Base-by-base conservation (phyloP, 345 rosid species). In the Gossypium australe region DNA sequence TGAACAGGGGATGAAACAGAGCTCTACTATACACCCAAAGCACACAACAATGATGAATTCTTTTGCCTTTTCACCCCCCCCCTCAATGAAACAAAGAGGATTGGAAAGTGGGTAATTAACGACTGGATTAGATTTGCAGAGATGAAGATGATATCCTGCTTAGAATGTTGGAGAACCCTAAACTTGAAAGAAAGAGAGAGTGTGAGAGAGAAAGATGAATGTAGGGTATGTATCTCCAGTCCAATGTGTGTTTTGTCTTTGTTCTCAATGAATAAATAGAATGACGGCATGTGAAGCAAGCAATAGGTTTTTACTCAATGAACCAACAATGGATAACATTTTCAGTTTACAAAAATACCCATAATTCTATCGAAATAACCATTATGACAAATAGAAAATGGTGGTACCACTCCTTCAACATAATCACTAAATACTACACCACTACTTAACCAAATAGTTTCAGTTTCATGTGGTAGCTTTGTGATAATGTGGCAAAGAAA, bases 201-300 rank as follows among this genome's bases (percentile, higher is more conserved):
- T 0, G 41, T 22, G 62, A 57, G 24, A 11, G 41, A 34, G 41
- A 34, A 5, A 5, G 58, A 56, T 59, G 59, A 69, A 65, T 73
- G 67, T 53, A 69, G 76, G 66, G 77, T 59, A 59, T 57, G 63
- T 44, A 41, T 61, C 75, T 58, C 62, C 72, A 83, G 79, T 83
- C 83, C 82, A 79, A 70, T 80, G 82, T 74, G 78, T 48, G 41
- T 75, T 84, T 84, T 80, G 89, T 85, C 85, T 82, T 73, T 25
- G 82, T 53, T 80, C 76, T 81, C 78, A 74, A 73, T 75, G 78
- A 68, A 74, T 78, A 68, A 77, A 80, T 74, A 74, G 68, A 85
- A 84, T 61, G 80, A 81, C 73, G 77, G 77, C 88, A 80, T 83
- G 85, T 83, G 87, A 85, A 75, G 66, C 14, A 66, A 57, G 53